phyloP scores from a whole-genome alignment of 2,329 filamentous ascomycete species.

The Amauroascus verrucosus region DNA sequence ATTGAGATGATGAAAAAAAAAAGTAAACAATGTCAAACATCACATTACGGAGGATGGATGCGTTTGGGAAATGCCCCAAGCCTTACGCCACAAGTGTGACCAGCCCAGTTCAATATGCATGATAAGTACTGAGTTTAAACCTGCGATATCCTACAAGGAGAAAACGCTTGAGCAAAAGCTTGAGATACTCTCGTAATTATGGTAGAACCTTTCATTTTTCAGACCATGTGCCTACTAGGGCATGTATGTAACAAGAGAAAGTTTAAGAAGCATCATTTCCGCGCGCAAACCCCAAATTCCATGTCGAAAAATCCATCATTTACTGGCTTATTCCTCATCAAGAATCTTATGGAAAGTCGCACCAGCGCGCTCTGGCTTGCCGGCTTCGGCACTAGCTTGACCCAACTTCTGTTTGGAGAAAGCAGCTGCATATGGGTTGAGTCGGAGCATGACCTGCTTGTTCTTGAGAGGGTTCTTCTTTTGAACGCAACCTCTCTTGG shows the following conservation, averaged over 20 bases:
- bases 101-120: no score
- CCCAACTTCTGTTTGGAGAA: constrained; percentile 82
- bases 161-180: no score
- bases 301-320: constrained; percentile 17
- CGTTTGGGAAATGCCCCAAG: no score
- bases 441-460: constrained; percentile 95
- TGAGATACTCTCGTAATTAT: constrained; percentile 4
- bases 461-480: constrained; percentile 99
- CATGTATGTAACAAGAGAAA: constrained; percentile 5
- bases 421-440: constrained; percentile 93
- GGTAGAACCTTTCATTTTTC: constrained; percentile 14
- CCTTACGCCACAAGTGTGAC: no score
- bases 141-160: no score
- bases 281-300: constrained; percentile 13
- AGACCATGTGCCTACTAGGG: constrained; percentile 7
- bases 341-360: constrained; percentile 45
- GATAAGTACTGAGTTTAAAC: no score
- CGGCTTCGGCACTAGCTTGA: constrained; percentile 52
- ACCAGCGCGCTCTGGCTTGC: constrained; percentile 50
- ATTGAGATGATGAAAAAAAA: no score
- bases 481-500: constrained; percentile 84
- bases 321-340: constrained; percentile 40
- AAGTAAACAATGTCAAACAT: no score
- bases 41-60: no score
- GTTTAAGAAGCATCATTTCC: constrained; percentile 18